Evolutionary conservation across 129 eudicot species (phyloP), one percentile per base, ranked within the genome.

Genomic region (Erigeron canadensis): DNA sequence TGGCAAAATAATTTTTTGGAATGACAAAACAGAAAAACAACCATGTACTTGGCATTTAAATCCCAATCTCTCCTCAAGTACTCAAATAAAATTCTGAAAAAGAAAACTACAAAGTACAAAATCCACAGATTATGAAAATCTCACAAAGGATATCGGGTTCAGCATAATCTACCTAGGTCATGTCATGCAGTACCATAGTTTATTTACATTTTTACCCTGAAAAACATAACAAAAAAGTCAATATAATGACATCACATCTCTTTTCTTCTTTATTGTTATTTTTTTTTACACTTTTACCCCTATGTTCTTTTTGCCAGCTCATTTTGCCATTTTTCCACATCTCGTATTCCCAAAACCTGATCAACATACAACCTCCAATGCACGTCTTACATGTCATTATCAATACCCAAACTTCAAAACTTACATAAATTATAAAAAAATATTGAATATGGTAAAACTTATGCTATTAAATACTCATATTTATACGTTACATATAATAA

Each of bases 141-240:
- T 70, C 59, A 63, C 73, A 63, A 78, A 43, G 34, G 77, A 37
- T 71, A 78, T 78, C 57, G 81, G 73, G 73, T 78, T 78, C 73
- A 71, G 81, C 77, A 78, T 56, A 61, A 69, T 69, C 70, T 69
- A 60, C 28, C 67, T 78, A 63, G 76, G 77, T 77, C 81, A 70
- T 71, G 71, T 77, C 76, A 77, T 69, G 75, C 74, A 58, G 21
- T 59, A 42, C 56, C 40, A 13, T 39, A 15, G 12, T 51, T 15
- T 39, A 70, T 62, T 77, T 55, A 71, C 72, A 62, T 4, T 4
- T 78, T 71, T 78, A 70, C 77, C 77, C 77, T 8, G 34, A 28
- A 28, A 28, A 28, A 28, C 34, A 28, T 28, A 28, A 42, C 17
- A 11, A 38, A 18, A 62, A 74, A 39, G 76, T 70, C 65, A 70